phyloP scores from a whole-genome alignment of 306 rosid species.

The Calophaca sinica region DNA sequence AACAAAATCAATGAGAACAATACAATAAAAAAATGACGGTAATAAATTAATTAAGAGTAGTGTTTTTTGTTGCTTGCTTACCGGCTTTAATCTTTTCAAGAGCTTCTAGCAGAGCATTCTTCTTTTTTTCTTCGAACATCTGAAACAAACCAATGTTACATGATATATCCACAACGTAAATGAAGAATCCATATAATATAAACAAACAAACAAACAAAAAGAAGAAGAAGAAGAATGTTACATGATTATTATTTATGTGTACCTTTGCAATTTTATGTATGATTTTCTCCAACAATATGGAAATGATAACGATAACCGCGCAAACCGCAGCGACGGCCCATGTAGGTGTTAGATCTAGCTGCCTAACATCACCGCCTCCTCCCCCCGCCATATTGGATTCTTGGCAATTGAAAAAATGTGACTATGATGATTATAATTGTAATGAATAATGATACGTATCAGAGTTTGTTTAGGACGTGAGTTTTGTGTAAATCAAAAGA shows the following conservation, averaged over 20 bases:
- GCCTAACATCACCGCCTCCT: conserved; percentile 53
- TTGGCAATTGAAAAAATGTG: conserved; percentile 8
- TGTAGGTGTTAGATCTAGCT: conserved; percentile 86
- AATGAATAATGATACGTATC: background rate
- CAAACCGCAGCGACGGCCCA: conserved; percentile 96
- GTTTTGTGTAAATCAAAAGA: conserved; percentile 22
- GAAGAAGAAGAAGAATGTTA: background rate
- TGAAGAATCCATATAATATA: background rate
- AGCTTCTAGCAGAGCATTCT: conserved; percentile 82
- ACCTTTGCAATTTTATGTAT: conserved; percentile 74
- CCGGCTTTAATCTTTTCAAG: conserved; percentile 92
- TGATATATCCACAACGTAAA: conserved; percentile 1
- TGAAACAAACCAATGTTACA: conserved; percentile 26
- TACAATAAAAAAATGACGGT: background rate
- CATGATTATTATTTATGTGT: background rate
- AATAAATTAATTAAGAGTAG: background rate
- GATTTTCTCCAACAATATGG: conserved; percentile 70
- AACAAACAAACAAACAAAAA: background rate
- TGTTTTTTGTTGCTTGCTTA: conserved; percentile 39
- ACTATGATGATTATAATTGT: background rate
- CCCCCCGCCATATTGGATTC: conserved; percentile 58
- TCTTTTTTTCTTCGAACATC: conserved; percentile 68
- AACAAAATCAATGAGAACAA: conserved; percentile 8
- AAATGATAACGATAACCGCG: conserved; percentile 71
- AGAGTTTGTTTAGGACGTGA: conserved; percentile 9